Evolutionary conservation across 768 basidiomycete species (phyloP), one percentile per base, ranked within the genome.

Genomic region (Leccinum pellstonianum): DNA sequence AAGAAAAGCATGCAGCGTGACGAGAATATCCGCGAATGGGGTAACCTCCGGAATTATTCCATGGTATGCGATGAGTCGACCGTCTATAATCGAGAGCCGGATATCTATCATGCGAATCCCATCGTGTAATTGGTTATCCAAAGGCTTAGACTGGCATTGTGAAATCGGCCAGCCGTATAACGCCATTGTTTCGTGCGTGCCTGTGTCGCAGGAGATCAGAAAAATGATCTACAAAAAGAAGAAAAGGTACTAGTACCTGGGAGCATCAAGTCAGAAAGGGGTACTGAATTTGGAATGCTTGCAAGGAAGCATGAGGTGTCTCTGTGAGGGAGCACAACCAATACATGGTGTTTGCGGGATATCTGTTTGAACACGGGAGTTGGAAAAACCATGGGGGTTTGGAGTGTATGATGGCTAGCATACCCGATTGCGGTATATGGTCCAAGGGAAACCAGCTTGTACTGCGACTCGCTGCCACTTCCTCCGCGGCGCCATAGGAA

Each of bases 51-150:
- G 88, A 70, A 83, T 87, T 53, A 85, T 73, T 29, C 93, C 86
- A 66, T 97, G 95, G 74, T 89, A 95, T 25, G 91, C 82, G 60
- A 91, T 80, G 46, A 95, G 83, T 53, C 79, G 75, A 47, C 77
- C 78, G 3, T 86, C 67, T 41, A 88, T 77, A 51, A 90, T 83
- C 12, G 89, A 80, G 9, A 96, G 84, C 1, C 94, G 85, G 55
- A 96, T 79, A 66, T 96, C 94, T 33, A 95, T 69, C 52, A 92
- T 81, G 4, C 94, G 86, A 59, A 95, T 88, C 6, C 94, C 95
- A 15, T 83, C 83, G 12, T 77, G 75, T 10, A 98, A 80, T 73
- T 98, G 95, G 19, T 77, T 74, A 29, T 75, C 75, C 25, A 96
- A 82, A 1, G 86, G 9, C 76, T 75, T 37, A 3, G 83, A 82